phyloP scores from a whole-genome alignment of 202 grass and related monocot genomes.

The Panicum hallii region DNA sequence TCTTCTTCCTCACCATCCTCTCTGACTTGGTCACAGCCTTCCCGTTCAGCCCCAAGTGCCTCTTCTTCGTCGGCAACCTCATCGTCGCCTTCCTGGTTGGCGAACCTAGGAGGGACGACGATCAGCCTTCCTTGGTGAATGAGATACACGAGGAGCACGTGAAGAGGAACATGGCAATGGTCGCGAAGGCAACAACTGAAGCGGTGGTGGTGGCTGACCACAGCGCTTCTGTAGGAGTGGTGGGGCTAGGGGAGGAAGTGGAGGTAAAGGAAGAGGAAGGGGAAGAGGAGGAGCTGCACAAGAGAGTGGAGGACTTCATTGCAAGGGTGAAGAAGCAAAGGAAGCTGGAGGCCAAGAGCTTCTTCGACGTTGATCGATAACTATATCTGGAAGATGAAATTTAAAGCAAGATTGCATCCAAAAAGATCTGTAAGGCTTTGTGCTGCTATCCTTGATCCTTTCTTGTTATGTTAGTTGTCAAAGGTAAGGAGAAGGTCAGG shows the following conservation, averaged over 20 bases:
- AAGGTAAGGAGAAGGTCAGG: slow-evolving; percentile 22
- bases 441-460: slow-evolving; percentile 30
- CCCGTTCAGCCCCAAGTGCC: slow-evolving; percentile 73
- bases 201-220: slow-evolving; percentile 1
- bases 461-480: slow-evolving; percentile 40
- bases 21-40: slow-evolving; percentile 57
- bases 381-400: neutral
- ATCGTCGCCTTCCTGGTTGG: slow-evolving; percentile 81
- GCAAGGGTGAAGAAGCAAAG: slow-evolving; percentile 90
- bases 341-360: slow-evolving; percentile 71
- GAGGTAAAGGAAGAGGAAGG: slow-evolving; percentile 43
- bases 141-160: slow-evolving; percentile 68
- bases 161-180: slow-evolving; percentile 44
- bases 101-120: slow-evolving; percentile 29
- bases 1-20: slow-evolving; percentile 59
- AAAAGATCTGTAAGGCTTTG: slow-evolving; percentile 39
- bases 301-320: slow-evolving; percentile 94
- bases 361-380: slow-evolving; percentile 52
- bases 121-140: slow-evolving; percentile 37
- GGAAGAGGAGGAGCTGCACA: slow-evolving; percentile 66
- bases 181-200: neutral
- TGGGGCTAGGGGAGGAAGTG: slow-evolving; percentile 35
- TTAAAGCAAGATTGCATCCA: neutral
- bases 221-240: slow-evolving; percentile 21
- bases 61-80: slow-evolving; percentile 83